phyloP scores from a whole-genome alignment of 1,284 basidiomycete genomes.

The Ganoderma lucidum region DNA sequence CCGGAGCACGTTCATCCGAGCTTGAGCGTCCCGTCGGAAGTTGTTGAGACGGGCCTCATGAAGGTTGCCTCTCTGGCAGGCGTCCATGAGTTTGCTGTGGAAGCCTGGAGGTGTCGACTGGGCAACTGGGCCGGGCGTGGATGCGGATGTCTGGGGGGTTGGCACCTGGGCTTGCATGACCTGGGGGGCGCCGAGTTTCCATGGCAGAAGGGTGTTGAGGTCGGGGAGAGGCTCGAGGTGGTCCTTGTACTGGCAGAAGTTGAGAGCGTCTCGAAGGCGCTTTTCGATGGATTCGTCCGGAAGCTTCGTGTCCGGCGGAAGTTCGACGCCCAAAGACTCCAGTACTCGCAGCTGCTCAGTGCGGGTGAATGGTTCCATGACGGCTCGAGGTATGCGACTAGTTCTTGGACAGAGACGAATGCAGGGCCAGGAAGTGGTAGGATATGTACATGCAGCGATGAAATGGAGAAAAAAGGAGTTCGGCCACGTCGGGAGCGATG shows the following conservation, averaged over 20 bases:
- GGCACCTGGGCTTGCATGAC: neutral
- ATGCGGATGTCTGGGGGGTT: neutral
- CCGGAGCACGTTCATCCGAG: neutral
- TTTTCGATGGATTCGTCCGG: slow-evolving; percentile 38
- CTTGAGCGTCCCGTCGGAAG: neutral
- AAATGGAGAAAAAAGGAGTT: neutral
- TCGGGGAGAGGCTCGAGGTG: neutral
- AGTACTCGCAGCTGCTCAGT: slow-evolving; percentile 22
- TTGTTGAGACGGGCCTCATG: slow-evolving; percentile 17
- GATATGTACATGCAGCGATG: neutral
- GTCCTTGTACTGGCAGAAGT: slow-evolving; percentile 18
- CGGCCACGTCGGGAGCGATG: too few species aligned
- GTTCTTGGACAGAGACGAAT: neutral
- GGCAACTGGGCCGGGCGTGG: neutral
- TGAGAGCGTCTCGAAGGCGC: slow-evolving; percentile 38
- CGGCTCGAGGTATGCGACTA: neutral
- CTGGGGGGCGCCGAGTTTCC: neutral
- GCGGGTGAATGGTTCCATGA: slow-evolving; percentile 20
- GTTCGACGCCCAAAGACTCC: slow-evolving; percentile 37
- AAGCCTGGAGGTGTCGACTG: neutral
- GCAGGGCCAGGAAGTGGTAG: too few species aligned
- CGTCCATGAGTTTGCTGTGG: slow-evolving; percentile 6
- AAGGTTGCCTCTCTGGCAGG: slow-evolving; percentile 25
- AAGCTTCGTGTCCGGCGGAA: slow-evolving; percentile 39
- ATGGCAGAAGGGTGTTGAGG: neutral